Evolutionary conservation across 2,329 filamentous ascomycete genomes (phyloP).

Genomic region (Colletotrichum spinosum): DNA sequence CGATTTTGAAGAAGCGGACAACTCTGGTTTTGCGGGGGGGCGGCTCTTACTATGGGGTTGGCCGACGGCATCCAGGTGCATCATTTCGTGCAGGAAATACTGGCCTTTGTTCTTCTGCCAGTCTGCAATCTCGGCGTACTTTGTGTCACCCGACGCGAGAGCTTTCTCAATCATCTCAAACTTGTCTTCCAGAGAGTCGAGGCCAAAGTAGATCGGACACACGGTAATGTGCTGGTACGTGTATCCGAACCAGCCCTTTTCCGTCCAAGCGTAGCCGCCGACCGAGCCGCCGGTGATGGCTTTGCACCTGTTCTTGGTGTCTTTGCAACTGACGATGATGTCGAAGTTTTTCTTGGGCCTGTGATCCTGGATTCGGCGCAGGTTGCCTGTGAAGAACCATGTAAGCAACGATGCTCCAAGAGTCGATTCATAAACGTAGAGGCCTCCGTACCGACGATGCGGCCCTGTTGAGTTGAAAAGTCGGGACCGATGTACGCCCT

Average conservation of each 20-base stretch:
- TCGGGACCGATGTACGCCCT: neutral
- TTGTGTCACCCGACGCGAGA: neutral
- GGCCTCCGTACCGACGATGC: neutral
- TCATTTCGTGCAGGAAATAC: slow-evolving; percentile 9
- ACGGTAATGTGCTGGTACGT: neutral
- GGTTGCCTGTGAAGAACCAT: neutral
- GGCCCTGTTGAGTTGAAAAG: neutral
- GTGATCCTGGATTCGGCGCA: neutral
- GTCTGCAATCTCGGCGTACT: neutral
- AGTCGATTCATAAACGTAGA: neutral
- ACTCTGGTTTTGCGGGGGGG: too few relatives aligned
- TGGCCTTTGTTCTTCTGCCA: slow-evolving; percentile 9
- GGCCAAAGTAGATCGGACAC: neutral
- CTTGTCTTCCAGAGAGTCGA: neutral
- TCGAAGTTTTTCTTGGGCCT: slow-evolving; percentile 3
- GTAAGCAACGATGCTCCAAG: too few relatives aligned
- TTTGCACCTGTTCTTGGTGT: neutral
- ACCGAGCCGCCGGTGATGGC: neutral
- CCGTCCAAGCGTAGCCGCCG: slow-evolving; percentile 1
- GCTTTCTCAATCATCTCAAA: neutral
- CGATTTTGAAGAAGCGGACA: too few relatives aligned
- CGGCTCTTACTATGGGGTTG: neutral
- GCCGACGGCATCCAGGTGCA: neutral
- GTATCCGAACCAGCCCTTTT: neutral
- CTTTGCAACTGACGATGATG: slow-evolving; percentile 6